Conservation (phyloP, 148 eudicot species). For the Chenopodium formosanum region DNA sequence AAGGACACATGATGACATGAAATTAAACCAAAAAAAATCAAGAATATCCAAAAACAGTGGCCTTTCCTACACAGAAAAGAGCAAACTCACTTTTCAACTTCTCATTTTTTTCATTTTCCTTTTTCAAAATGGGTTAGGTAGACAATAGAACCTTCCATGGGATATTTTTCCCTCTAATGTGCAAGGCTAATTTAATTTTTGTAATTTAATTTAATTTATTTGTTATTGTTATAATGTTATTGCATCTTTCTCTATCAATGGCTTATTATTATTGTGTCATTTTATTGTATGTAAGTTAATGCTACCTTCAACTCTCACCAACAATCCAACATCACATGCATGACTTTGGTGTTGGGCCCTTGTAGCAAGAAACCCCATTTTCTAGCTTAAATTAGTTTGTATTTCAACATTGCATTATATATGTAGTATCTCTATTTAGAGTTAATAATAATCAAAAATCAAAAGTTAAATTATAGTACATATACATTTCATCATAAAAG, state of each 20-base stretch:
- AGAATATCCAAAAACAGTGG: slow-evolving; percentile 14
- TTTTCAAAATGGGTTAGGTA: slow-evolving; percentile 51
- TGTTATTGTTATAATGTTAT: neutral
- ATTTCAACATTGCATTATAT: no score
- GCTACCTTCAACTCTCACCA: slow-evolving; percentile 13
- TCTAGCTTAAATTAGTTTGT: no score
- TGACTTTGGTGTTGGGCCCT: slow-evolving; percentile 5
- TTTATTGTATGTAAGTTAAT: neutral
- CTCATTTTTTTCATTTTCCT: slow-evolving; percentile 13
- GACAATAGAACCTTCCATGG: slow-evolving; percentile 50
- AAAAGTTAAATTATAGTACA: no score
- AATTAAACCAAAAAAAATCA: neutral
- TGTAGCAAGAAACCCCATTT: neutral
- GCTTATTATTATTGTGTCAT: slow-evolving; percentile 2
- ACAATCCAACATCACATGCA: slow-evolving; percentile 18
- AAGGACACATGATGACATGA: slow-evolving; percentile 4
- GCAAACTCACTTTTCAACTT: slow-evolving; percentile 31
- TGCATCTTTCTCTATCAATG: slow-evolving; percentile 4
- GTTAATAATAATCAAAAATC: no score
- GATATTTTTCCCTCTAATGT: slow-evolving; percentile 11
- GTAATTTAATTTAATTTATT: no score
- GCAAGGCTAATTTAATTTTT: slow-evolving; percentile 1
- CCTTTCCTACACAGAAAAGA: slow-evolving; percentile 23
- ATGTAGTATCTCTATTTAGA: no score
- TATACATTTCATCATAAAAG: no score